A percentile compares a stretch with the other conserved stretches of the same genome.
These are phyloP conservation scores for Cryptococcus depauperatus DNA, from an alignment of 1,284 basidiomycete species.

Conservation along the genomic window DNA sequence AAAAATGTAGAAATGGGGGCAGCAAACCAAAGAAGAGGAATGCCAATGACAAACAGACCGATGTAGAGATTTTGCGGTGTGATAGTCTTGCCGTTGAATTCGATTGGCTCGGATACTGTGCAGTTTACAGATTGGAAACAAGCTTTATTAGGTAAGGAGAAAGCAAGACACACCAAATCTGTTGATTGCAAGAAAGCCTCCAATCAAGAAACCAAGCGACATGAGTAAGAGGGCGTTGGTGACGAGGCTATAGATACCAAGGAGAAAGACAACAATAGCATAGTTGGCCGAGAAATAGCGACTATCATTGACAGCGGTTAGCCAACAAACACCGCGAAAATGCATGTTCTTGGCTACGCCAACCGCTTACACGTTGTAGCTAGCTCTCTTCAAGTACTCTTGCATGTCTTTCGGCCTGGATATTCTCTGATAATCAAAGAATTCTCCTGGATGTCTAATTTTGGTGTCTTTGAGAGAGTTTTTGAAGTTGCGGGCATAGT, in stretches of 20 bases:
- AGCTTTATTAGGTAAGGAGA: not conserved
- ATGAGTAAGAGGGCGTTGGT: constrained; percentile 75
- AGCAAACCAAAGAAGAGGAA: constrained; percentile 44
- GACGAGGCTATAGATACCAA: constrained; percentile 82
- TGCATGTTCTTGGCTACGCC: not conserved
- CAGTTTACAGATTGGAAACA: not conserved
- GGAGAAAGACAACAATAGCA: constrained; percentile 65
- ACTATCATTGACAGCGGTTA: not conserved
- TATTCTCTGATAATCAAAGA: constrained; percentile 78
- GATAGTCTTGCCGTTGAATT: constrained; percentile 48
- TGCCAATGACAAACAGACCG: constrained; percentile 45
- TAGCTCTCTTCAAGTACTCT: constrained; percentile 45
- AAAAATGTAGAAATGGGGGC: constrained; percentile 45
- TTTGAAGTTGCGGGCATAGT: constrained; percentile 57
- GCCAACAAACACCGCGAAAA: not conserved
- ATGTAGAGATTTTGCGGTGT: constrained; percentile 58
- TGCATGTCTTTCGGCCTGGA: constrained; percentile 61
- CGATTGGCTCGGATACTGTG: constrained; percentile 42
- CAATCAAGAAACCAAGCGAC: constrained; percentile 78
- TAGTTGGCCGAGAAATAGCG: constrained; percentile 92
- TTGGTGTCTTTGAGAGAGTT: constrained; percentile 81
- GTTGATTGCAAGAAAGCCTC: constrained; percentile 85
- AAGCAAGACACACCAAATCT: constrained; percentile 63
- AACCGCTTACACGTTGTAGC: constrained; percentile 33
- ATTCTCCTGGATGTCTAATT: constrained; percentile 65